These are phyloP conservation scores for Orbilia javanica DNA, from an alignment of 2,329 filamentous ascomycete genomes.

Conservation along the genomic window DNA sequence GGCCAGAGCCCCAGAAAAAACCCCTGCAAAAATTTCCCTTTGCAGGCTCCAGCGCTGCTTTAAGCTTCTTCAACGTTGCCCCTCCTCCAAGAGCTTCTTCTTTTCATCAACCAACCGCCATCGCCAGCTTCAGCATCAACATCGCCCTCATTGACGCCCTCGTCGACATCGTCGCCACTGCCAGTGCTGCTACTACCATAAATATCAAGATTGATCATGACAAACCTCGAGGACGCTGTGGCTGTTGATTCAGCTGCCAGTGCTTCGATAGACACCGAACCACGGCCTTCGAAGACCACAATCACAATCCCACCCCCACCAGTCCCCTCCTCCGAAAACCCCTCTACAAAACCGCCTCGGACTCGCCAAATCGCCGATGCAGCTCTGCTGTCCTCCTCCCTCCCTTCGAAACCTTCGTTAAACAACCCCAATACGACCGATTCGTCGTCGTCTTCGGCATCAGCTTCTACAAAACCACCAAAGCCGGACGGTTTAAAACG, in stretches of 20 bases:
- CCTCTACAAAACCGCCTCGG: constrained; percentile 48
- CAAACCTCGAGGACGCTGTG: neutral
- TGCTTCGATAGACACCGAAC: too few species aligned
- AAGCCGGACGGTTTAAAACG: constrained; percentile 74
- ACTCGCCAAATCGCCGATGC: constrained; percentile 47
- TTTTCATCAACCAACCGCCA: neutral
- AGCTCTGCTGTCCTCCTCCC: constrained; percentile 41
- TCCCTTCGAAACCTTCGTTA: constrained; percentile 48
- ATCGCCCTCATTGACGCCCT: neutral
- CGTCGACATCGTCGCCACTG: neutral
- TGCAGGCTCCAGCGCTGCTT: too few species aligned
- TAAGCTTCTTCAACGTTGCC: too few species aligned
- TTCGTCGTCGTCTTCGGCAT: neutral
- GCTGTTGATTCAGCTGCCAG: too few species aligned
- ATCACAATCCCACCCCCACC: constrained; percentile 38
- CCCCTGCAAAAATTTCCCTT: neutral
- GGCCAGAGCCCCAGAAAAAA: neutral
- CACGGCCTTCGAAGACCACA: neutral
- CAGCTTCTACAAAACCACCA: constrained; percentile 13
- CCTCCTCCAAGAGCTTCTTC: too few species aligned
- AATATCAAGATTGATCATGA: too few species aligned
- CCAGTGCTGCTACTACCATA: neutral
- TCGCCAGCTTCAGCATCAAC: too few species aligned
- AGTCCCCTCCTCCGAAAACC: constrained; percentile 36
- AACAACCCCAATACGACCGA: neutral